Conservation (phyloP, 2,329 filamentous ascomycete species). For the Calonectria pseudoreteaudii region DNA sequence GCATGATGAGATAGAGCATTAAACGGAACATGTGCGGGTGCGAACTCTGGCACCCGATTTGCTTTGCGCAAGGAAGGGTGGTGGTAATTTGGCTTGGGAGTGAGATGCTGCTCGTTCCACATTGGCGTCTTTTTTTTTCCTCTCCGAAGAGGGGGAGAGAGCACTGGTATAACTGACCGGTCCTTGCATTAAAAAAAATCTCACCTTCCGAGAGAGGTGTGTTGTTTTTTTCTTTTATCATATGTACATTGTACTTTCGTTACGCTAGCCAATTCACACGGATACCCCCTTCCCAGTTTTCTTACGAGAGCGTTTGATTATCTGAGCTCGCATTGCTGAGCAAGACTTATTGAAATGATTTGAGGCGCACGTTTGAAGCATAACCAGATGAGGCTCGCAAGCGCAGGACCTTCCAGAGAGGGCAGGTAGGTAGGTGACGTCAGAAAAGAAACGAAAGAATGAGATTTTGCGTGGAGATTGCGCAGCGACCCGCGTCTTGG, state of each 20-base stretch:
- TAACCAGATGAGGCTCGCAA: neutral
- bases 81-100: neutral
- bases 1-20: neutral
- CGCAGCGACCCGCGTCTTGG: neutral
- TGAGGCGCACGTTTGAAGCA: neutral
- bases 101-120: neutral
- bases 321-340: neutral
- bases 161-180: conserved; percentile 9
- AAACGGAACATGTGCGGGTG: neutral
- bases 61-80: conserved; percentile 14
- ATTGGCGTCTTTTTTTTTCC: conserved; percentile 16
- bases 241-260: neutral
- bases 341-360: neutral
- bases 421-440: conserved; percentile 2
- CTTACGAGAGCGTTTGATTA: neutral
- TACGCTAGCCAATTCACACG: neutral
- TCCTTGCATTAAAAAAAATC: conserved; percentile 11
- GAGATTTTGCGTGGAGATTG: conserved; percentile 4
- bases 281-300: neutral
- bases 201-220: conserved; percentile 14
- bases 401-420: neutral
- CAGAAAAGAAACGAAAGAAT: no score
- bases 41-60: conserved; percentile 8
- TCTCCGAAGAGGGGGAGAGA: neutral
- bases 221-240: neutral